Evolutionary conservation across 352 stramenopile species (phyloP).

Genomic region (Globisporangium heterothallicum): DNA sequence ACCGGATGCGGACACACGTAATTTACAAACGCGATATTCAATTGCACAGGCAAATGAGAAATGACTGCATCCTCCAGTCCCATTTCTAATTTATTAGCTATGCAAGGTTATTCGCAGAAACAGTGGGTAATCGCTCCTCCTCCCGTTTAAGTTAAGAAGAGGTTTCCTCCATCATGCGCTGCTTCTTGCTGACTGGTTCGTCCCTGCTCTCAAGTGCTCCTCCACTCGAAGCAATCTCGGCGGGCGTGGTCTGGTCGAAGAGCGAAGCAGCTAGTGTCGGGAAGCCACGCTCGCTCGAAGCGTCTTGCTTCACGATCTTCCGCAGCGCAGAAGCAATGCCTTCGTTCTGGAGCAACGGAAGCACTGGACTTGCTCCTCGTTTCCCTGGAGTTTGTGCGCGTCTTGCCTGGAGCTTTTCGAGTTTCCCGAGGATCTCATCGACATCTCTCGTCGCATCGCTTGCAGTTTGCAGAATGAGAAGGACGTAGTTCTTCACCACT

Average conservation of each 20-base stretch:
- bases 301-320: conserved; percentile 22
- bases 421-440: conserved; percentile 49
- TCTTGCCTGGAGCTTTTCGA: conserved; percentile 53
- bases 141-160: conserved; percentile 6
- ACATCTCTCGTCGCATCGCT: conserved; percentile 36
- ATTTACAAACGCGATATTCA: too few species aligned
- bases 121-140: too few species aligned
- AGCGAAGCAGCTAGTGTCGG: conserved; percentile 22
- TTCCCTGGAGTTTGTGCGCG: conserved; percentile 14
- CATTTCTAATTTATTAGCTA: too few species aligned
- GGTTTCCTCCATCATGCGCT: conserved; percentile 26
- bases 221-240: not conserved
- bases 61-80: too few species aligned
- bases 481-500: conserved; percentile 52
- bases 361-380: conserved; percentile 3
- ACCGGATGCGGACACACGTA: too few species aligned
- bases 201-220: conserved; percentile 17
- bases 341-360: conserved; percentile 48
- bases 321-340: conserved; percentile 27
- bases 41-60: too few species aligned
- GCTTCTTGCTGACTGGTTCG: conserved; percentile 60
- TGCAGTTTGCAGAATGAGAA: conserved; percentile 35
- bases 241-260: not conserved
- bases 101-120: too few species aligned
- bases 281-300: conserved; percentile 10